Percentiles rank a stretch among this genome's conserved stretches.
Conservation (phyloP, 768 basidiomycete species). For the Lactarius hatsudake region DNA sequence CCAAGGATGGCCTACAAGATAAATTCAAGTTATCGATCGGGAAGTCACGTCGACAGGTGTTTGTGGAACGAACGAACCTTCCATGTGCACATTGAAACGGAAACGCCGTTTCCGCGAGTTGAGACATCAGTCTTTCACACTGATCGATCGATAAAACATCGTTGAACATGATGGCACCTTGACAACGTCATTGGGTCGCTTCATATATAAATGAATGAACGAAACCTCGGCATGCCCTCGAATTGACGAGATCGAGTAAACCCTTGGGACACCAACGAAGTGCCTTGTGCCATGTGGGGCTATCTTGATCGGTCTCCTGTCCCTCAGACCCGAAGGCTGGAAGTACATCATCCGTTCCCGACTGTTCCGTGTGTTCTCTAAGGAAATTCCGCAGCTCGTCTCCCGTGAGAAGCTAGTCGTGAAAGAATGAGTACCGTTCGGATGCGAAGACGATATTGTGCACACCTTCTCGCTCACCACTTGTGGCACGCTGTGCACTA, state of each 20-base stretch:
- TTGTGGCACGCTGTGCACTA: slow-evolving; percentile 61
- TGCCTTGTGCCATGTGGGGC: slow-evolving; percentile 58
- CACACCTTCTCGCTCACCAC: slow-evolving; percentile 69
- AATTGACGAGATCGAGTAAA: slow-evolving; percentile 83
- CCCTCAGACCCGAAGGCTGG: slow-evolving; percentile 21
- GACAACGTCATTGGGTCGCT: neutral
- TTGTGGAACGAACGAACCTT: slow-evolving; percentile 45
- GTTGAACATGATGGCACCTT: slow-evolving; percentile 98
- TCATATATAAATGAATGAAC: neutral
- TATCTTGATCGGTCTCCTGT: neutral
- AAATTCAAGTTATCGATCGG: neutral
- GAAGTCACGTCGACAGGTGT: slow-evolving; percentile 10
- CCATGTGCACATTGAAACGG: slow-evolving; percentile 99
- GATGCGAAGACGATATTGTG: slow-evolving; percentile 22
- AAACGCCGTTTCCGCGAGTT: slow-evolving; percentile 68
- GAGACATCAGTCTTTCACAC: slow-evolving; percentile 62
- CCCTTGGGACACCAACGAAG: slow-evolving; percentile 80
- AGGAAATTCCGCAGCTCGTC: slow-evolving; percentile 75
- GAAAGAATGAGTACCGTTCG: slow-evolving; percentile 18
- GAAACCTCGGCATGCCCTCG: slow-evolving; percentile 90
- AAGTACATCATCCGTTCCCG: slow-evolving; percentile 47
- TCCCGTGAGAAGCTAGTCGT: slow-evolving; percentile 54
- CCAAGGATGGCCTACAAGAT: slow-evolving; percentile 47
- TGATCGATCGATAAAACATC: slow-evolving; percentile 68
- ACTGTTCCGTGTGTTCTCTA: slow-evolving; percentile 64